Conservation (phyloP, 306 rosid species). For the Prunus mongolica region DNA sequence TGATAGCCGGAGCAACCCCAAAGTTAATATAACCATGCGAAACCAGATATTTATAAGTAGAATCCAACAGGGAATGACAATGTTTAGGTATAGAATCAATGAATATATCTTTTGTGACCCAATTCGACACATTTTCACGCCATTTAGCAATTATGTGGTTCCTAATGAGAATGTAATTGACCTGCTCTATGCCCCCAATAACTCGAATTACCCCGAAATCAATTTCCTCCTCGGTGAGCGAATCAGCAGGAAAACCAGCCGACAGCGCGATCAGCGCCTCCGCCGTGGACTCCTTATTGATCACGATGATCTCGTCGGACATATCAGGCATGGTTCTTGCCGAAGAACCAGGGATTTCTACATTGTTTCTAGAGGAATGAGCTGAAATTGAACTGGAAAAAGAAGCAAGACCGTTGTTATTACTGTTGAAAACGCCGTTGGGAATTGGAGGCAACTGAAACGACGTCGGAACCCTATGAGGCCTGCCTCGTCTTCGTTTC, state of each 20-base stretch:
- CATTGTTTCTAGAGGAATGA: slow-evolving; percentile 27
- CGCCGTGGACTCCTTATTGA: slow-evolving; percentile 76
- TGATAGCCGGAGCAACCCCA: slow-evolving; percentile 63
- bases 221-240: slow-evolving; percentile 82
- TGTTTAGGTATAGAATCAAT: slow-evolving; percentile 58
- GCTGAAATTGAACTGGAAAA: slow-evolving; percentile 25
- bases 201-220: slow-evolving; percentile 67
- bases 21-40: slow-evolving; percentile 79
- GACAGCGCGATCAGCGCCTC: slow-evolving; percentile 80
- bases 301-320: slow-evolving; percentile 83
- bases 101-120: slow-evolving; percentile 73
- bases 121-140: slow-evolving; percentile 80
- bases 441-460: slow-evolving; percentile 43
- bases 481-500: slow-evolving; percentile 81
- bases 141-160: slow-evolving; percentile 91
- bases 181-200: slow-evolving; percentile 91
- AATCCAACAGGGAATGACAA: slow-evolving; percentile 58
- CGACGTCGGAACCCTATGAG: slow-evolving; percentile 64
- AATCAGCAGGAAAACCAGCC: slow-evolving; percentile 91
- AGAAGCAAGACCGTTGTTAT: slow-evolving; percentile 29
- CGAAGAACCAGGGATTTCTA: slow-evolving; percentile 28
- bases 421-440: slow-evolving; percentile 31
- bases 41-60: slow-evolving; percentile 71
- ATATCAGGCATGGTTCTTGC: slow-evolving; percentile 23
- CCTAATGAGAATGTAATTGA: slow-evolving; percentile 80